These are phyloP conservation scores for Drechslerella coelobrocha DNA, from an alignment of 2,329 filamentous ascomycete species.

Conservation along the genomic window DNA sequence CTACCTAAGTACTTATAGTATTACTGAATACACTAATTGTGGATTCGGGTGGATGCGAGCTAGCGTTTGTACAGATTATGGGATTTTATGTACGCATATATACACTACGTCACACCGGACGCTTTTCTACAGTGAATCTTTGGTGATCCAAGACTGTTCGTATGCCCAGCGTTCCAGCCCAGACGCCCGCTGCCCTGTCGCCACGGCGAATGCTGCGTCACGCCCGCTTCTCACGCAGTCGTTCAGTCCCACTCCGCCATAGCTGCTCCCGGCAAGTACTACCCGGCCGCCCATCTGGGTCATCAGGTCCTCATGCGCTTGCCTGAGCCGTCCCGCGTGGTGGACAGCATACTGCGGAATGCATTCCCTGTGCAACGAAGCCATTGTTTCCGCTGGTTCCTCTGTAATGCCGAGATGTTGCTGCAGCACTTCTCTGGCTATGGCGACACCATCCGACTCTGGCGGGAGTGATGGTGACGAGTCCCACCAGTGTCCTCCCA, in stretches of 20 bases:
- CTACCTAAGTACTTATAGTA: too few relatives aligned
- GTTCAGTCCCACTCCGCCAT: conserved; percentile 62
- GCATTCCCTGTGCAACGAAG: conserved; percentile 71
- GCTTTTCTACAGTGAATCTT: conserved; percentile 15
- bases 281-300: conserved; percentile 55
- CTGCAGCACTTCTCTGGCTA: conserved; percentile 73
- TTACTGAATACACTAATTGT: too few relatives aligned
- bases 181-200: conserved; percentile 56
- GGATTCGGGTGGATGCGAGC: neutral
- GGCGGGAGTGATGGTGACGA: conserved; percentile 67
- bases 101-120: too few relatives aligned
- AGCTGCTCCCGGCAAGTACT: conserved; percentile 63
- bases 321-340: conserved; percentile 70
- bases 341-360: conserved; percentile 91
- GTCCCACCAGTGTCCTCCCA: conserved; percentile 93
- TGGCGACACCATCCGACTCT: conserved; percentile 69
- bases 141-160: conserved; percentile 52
- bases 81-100: neutral
- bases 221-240: conserved; percentile 67
- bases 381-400: conserved; percentile 68
- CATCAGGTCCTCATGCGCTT: conserved; percentile 55
- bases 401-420: conserved; percentile 76
- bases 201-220: conserved; percentile 62
- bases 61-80: neutral
- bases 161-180: conserved; percentile 58